Base-by-base conservation (phyloP, 1,284 basidiomycete genomes). In the Heterobasidion occidentale region DNA sequence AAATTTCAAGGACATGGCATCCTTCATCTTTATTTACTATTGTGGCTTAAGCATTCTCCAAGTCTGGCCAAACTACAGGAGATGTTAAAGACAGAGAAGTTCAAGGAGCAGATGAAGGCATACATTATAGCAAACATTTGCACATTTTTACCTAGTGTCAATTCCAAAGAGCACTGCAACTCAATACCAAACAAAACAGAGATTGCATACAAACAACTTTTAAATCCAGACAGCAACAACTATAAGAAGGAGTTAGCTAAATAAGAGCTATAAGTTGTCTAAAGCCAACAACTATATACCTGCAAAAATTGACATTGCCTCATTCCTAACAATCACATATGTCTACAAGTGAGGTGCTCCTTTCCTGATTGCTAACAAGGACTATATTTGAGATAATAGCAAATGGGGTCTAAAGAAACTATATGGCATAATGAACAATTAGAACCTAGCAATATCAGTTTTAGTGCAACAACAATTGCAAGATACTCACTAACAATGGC, bases 321-420 rank as follows among this genome's bases (percentile, higher is more conserved):
- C 0, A 33, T 35, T 3, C 19, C 51, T 57, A 46, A 61, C 8
- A 57, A 62, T 61, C 65, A 11, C 67, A 65, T 1, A 27, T 7
- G 47, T 46, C 5, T 76, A 73, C 59, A 76, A 76, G 58, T 51
- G 72, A 3, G 44, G 65, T 0, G 71, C 71, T 6, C 74, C 74
- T 8, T 77, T 64, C 20, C 35, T 53, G 27, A 12, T 62, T 0
- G 59, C 66, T 1, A 36, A 53, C 0, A 55, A 62, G 7, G 64
- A 61, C n/a, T 64, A 49, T 20, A 61, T 74, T 1, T 36, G 58
- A 5, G 63, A 61, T 12, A 52, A 57, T 27, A 62, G 67, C 0
- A 27, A 55, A 8, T 68, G 65, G 61, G 44, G 42, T 0, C 64
- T 62, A 4, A 64, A 65, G 46, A 58, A 69, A 4, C 3, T 56